Conservation (phyloP, 179 eudicot species). For the Beta corolliflora region DNA sequence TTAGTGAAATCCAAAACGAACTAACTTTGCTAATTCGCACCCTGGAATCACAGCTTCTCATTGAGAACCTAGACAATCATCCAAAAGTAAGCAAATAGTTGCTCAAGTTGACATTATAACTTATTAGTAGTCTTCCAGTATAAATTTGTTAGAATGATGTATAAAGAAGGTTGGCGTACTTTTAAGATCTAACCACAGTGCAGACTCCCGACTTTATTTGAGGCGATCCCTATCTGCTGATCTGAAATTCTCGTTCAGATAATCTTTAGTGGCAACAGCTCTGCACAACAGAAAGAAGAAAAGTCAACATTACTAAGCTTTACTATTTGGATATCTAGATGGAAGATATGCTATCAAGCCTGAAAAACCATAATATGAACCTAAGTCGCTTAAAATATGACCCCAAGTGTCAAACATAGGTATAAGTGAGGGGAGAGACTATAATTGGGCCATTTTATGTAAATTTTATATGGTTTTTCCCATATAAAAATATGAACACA, state of each 20-base stretch:
- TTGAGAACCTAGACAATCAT: background rate
- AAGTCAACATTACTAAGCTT: background rate
- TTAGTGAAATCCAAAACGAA: background rate
- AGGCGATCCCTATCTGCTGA: background rate
- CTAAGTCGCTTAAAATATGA: too few relatives aligned
- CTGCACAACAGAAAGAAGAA: slow-evolving; percentile 33
- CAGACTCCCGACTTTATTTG: background rate
- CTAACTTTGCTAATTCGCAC: background rate
- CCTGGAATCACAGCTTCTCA: background rate
- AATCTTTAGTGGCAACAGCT: slow-evolving; percentile 50
- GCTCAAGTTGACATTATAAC: background rate
- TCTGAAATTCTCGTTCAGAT: slow-evolving; percentile 29
- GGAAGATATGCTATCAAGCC: background rate
- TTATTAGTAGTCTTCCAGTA: background rate
- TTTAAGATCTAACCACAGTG: background rate
- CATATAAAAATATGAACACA: background rate
- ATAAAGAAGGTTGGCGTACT: background rate
- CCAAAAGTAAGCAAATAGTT: background rate
- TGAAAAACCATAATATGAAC: background rate
- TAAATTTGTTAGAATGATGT: background rate
- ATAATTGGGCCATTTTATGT: background rate
- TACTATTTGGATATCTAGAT: background rate
- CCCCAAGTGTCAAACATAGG: background rate
- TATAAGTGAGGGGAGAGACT: background rate
- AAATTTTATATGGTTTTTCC: background rate